phyloP scores from a whole-genome alignment of 768 basidiomycete species.

The Paxillus rubicundulus region DNA sequence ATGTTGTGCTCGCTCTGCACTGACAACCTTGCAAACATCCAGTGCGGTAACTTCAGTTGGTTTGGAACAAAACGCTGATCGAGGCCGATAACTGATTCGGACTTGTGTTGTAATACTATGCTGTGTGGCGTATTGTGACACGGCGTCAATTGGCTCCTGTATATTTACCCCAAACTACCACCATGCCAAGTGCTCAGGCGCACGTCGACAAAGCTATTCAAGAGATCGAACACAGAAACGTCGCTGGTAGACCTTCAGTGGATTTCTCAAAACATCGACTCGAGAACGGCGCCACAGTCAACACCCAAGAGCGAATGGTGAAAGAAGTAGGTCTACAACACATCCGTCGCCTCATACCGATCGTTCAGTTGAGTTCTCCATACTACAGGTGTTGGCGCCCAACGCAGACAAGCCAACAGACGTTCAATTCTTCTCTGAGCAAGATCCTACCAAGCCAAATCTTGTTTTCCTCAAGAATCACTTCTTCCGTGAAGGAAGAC shows the following conservation, averaged over 20 bases:
- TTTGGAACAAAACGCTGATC: too few species aligned
- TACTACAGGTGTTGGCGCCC: conserved; percentile 63
- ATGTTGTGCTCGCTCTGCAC: too few species aligned
- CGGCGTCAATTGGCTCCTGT: neutral
- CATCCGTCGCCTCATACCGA: neutral
- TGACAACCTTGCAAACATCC: too few species aligned
- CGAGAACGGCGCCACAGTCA: conserved; percentile 25
- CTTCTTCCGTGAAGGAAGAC: conserved; percentile 66
- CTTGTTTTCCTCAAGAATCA: conserved; percentile 75
- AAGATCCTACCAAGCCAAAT: conserved; percentile 63
- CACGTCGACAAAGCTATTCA: conserved; percentile 30
- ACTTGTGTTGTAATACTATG: too few species aligned
- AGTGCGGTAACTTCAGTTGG: too few species aligned
- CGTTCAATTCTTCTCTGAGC: conserved; percentile 69
- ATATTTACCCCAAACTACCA: conserved; percentile 2
- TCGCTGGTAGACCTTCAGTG: conserved; percentile 10
- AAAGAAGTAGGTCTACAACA: conserved; percentile 19
- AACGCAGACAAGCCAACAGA: conserved; percentile 63
- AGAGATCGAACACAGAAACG: conserved; percentile 29
- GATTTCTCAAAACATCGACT: conserved; percentile 25
- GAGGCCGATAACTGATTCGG: too few species aligned
- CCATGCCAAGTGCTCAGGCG: conserved; percentile 19
- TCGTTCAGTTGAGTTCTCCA: neutral
- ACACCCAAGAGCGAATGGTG: conserved; percentile 25
- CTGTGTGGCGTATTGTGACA: neutral